phyloP scores from a whole-genome alignment of 495 filamentous ascomycete species.

The Penicillium ucsense region DNA sequence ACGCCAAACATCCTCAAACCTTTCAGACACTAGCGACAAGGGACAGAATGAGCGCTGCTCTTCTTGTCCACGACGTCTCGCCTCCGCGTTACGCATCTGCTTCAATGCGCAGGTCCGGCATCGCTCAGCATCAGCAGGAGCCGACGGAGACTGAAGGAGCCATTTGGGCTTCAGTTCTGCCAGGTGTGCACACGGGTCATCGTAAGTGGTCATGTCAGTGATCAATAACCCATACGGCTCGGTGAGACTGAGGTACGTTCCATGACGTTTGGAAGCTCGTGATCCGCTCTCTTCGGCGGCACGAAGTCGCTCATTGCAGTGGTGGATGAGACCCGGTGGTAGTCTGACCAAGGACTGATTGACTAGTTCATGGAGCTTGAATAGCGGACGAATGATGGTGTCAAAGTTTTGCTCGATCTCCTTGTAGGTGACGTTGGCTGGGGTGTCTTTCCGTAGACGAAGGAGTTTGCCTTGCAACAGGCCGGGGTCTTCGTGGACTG shows the following conservation, averaged over 20 bases:
- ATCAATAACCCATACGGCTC: conserved; percentile 61
- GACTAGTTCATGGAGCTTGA: conserved; percentile 48
- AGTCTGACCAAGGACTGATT: conserved; percentile 49
- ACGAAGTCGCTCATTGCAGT: conserved; percentile 43
- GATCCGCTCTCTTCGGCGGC: conserved; percentile 19
- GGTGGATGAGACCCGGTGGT: conserved; percentile 30
- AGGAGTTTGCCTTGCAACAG: conserved; percentile 44
- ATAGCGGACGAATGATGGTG: conserved; percentile 45
- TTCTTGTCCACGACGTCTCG: conserved; percentile 10
- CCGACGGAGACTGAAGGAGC: conserved; percentile 74
- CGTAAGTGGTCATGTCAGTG: conserved; percentile 62
- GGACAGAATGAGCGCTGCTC: conserved; percentile 44
- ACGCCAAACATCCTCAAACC: conserved; percentile 26
- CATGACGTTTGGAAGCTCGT: conserved; percentile 39
- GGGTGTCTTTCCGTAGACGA: conserved; percentile 54
- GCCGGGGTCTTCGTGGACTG: conserved; percentile 3
- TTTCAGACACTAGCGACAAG: conserved; percentile 41
- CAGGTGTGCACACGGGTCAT: conserved; percentile 34
- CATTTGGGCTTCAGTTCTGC: conserved; percentile 95
- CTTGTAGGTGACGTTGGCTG: conserved; percentile 42
- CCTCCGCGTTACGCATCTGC: conserved; percentile 42
- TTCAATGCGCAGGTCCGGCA: conserved; percentile 83
- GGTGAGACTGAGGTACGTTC: conserved; percentile 48
- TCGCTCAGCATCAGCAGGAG: conserved; percentile 51
- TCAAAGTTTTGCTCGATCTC: conserved; percentile 51